Base-by-base conservation (phyloP, 768 basidiomycete genomes). In the Lactifluus hygrophoroides region DNA sequence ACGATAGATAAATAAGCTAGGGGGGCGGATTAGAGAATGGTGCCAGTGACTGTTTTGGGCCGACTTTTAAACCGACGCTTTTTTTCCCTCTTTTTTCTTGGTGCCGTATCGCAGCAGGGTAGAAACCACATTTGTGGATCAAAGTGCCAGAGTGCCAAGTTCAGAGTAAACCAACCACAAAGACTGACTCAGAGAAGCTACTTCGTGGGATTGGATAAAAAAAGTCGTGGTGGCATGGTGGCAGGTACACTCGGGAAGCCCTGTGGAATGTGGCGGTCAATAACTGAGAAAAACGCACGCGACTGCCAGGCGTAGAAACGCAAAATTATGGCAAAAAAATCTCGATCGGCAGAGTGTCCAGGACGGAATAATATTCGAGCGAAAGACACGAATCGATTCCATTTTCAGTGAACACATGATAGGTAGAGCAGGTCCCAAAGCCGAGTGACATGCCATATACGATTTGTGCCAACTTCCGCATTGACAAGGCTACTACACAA, bases 221-320 rank as follows among this genome's bases (percentile, higher is more conserved):
- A 34, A 32, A 10, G 32, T 32, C 10, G 32, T 10, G n/a, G 10
- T 10, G 21, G 32, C 23, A 3, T 38, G 21, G n/a, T 28, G 32
- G 34, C 53, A 21, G 14, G 19, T 35, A 43, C 11, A 10, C 30
- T 10, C 5, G n/a, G 34, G 21, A 28, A 42, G 30, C 27, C 44
- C 40, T 44, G 58, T 54, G 53, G 53, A 49, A 21, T 59, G 58
- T 59, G 53, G 46, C 23, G 5, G n/a, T 48, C 27, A 23, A 28
- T 5, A 25, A 49, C 9, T 5, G 32, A 32, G 21, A 8, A 30
- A 23, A 53, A 50, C n/a, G 27, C 47, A 25, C 25, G 11, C 53
- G 7, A 7, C 16, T n/a, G 13, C 32, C 17, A 27, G n/a, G 6
- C 38, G 10, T 19, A 35, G 14, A 35, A 19, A 32, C 11, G n/a